Conservation (phyloP, 306 rosid species). For the Lablab purpureus region DNA sequence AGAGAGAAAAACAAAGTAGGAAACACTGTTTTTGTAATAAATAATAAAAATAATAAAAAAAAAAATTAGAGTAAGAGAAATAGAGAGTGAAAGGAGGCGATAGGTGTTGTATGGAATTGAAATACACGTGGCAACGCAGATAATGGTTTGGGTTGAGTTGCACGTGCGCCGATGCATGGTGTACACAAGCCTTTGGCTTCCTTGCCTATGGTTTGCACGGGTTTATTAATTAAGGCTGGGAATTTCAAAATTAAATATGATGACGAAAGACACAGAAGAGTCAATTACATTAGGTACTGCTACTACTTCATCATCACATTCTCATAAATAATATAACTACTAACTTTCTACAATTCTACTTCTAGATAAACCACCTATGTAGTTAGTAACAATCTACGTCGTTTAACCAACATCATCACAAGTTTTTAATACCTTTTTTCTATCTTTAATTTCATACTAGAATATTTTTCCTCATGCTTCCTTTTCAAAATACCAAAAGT, state of each 20-base stretch:
- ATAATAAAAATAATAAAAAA: too few relatives aligned
- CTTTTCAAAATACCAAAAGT: too few relatives aligned
- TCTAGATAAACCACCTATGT: background rate
- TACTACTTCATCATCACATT: background rate
- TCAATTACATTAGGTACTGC: background rate
- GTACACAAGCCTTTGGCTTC: constrained; percentile 39
- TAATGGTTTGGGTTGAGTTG: background rate
- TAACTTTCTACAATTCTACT: background rate
- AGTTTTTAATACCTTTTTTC: too few relatives aligned
- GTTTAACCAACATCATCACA: background rate
- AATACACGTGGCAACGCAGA: too few relatives aligned
- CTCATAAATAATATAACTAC: background rate
- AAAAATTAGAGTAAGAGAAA: too few relatives aligned
- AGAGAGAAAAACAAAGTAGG: too few relatives aligned
- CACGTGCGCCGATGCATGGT: constrained; percentile 48
- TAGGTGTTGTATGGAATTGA: too few relatives aligned
- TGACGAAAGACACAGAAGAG: background rate
- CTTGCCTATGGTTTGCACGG: constrained; percentile 32
- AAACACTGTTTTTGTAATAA: too few relatives aligned
- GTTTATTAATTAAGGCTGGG: constrained; percentile 30
- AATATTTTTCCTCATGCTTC: too few relatives aligned
- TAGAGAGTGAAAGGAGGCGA: too few relatives aligned
- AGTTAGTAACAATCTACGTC: background rate
- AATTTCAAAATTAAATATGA: background rate
- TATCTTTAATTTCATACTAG: too few relatives aligned